Conservation (phyloP, 805 yeast species). For the Candida gorgasii region DNA sequence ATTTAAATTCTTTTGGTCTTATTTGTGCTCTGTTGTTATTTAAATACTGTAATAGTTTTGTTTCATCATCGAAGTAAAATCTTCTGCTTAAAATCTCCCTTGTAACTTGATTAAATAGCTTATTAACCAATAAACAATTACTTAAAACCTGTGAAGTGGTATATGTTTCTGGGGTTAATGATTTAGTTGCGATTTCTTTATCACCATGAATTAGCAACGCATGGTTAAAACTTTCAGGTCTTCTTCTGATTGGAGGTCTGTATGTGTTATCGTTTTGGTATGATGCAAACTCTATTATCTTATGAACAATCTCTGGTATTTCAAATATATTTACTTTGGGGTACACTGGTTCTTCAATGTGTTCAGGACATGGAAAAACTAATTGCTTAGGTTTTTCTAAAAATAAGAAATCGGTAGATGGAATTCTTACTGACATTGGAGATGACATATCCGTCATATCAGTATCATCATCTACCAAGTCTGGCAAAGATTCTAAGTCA, state of each 20-base stretch:
- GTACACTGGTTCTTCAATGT: slow-evolving; percentile 8
- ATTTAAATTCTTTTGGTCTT: slow-evolving; percentile 49
- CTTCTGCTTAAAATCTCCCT: slow-evolving; percentile 54
- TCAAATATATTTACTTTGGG: slow-evolving; percentile 50
- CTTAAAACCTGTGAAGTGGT: slow-evolving; percentile 35
- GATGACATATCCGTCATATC: slow-evolving; percentile 13
- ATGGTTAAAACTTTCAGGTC: slow-evolving; percentile 67
- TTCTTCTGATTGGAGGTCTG: slow-evolving; percentile 57
- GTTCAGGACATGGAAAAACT: slow-evolving; percentile 48
- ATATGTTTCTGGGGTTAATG: slow-evolving; percentile 32
- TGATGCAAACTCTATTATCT: slow-evolving; percentile 64
- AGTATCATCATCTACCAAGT: slow-evolving; percentile 28
- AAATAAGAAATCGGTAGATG: slow-evolving; percentile 4
- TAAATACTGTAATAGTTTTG: slow-evolving; percentile 46
- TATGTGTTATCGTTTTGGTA: slow-evolving; percentile 49
- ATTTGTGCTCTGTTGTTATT: slow-evolving; percentile 19
- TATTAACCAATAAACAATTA: slow-evolving; percentile 70
- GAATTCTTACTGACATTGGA: slow-evolving; percentile 13
- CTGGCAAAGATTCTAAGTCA: slow-evolving; percentile 40
- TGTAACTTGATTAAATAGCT: slow-evolving; percentile 61
- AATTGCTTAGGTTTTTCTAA: slow-evolving; percentile 47
- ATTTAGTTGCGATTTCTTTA: slow-evolving; percentile 44
- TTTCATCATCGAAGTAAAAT: slow-evolving; percentile 53
- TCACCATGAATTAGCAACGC: slow-evolving; percentile 67
- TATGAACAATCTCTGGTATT: slow-evolving; percentile 73